Base-by-base conservation (phyloP, 148 eudicot species). In the Rhododendron simsii region DNA sequence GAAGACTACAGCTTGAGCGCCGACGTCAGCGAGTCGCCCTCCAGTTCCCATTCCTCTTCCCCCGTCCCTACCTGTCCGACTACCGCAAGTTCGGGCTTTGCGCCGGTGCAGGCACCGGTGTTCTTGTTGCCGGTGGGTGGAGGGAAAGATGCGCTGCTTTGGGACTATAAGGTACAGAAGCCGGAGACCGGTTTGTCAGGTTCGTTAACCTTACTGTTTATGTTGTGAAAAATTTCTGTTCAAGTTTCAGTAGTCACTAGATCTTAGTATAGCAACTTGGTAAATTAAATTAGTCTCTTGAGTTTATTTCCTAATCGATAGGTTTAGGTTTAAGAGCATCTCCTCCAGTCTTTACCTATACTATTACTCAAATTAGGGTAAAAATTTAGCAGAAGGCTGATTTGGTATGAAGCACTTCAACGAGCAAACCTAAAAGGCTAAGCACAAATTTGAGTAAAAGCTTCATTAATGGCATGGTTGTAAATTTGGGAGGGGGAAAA, bases 141-240 rank as follows among this genome's bases (percentile, higher is more conserved):
- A 12, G 84, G 89, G 3, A 88, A 84, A 79, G 98, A 92, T 85
- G 96, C 88, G 79, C 89, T 91, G 75, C 84, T 89, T 47, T 94
- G 94, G 94, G 93, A 92, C 47, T 84, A 87, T 15, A 90, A 91
- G 80, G 71, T 78, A 5, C 81, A 77, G 82, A 90, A 92, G 87
- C 85, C 87, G 26, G 79, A 86, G 75, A 26, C 90, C 20, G 92
- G 93, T 81, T 90, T 88, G 74, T 94, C 98, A 9, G 98, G 98
- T 95, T 39, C 26, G 18, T 28, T 55, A 15, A 55, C 16, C 4
- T 53, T 45, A 28, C 44, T 44, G 1, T 55, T 83, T 74, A 2
- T 51, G 10, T 55, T 67, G 35, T 74, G 12, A 16, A 37, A 78
- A 71, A 50, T 55, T 12, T 4, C 51, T 18, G 14, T 18, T 35